These are phyloP conservation scores for Aureobasidium uvarum DNA, from an alignment of 2,329 filamentous ascomycete genomes.

Conservation along the genomic window DNA sequence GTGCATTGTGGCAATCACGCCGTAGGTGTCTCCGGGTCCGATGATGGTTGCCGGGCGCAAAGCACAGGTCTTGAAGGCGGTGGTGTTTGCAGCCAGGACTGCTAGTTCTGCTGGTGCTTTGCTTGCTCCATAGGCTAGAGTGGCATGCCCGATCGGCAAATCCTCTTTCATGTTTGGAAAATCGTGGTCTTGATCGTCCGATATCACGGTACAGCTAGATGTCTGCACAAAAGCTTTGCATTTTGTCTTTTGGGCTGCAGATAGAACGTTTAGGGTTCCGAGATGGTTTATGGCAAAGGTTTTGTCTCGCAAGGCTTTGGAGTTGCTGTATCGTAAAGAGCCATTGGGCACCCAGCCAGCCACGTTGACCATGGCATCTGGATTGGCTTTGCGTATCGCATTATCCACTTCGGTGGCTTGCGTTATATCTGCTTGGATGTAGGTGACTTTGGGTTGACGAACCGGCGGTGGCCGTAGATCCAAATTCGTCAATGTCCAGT, in stretches of 20 bases:
- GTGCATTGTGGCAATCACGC: constrained; percentile 70
- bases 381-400: constrained; percentile 62
- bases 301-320: constrained; percentile 50
- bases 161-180: constrained; percentile 82
- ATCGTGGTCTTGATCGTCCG: constrained; percentile 71
- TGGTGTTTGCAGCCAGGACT: constrained; percentile 70
- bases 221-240: constrained; percentile 89
- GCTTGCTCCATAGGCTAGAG: constrained; percentile 80
- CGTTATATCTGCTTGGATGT: constrained; percentile 45
- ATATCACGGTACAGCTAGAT: constrained; percentile 80
- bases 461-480: constrained; percentile 41
- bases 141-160: constrained; percentile 72
- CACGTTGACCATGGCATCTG: constrained; percentile 87
- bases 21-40: constrained; percentile 75
- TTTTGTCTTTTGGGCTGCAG: constrained; percentile 62
- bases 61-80: constrained; percentile 69
- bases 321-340: constrained; percentile 42
- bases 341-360: constrained; percentile 55
- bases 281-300: constrained; percentile 84
- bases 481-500: constrained; percentile 44
- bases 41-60: constrained; percentile 88
- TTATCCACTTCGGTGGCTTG: constrained; percentile 37
- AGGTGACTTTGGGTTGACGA: constrained; percentile 34
- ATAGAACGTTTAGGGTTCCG: constrained; percentile 75
- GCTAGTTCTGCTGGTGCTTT: constrained; percentile 82